Base-by-base conservation (phyloP, 345 rosid species). In the Murraya koenigii region DNA sequence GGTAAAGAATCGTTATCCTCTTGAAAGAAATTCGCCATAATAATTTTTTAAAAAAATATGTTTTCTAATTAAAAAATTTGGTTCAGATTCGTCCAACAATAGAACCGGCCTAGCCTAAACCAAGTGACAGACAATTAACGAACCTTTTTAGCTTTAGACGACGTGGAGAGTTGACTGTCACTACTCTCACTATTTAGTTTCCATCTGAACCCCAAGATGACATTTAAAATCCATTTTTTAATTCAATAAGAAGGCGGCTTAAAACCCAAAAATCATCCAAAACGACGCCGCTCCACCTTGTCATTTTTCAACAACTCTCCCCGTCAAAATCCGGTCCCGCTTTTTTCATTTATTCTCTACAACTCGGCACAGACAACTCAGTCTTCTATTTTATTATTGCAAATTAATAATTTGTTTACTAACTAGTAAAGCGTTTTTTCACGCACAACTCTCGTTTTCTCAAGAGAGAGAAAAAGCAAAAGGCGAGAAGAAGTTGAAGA, bases 161-260 rank as follows among this genome's bases (percentile, higher is more conserved):
- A 75, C 71, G 68, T 79, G 75, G 69, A 60, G 23, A 26, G 30
- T 75, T 64, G 76, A 75, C 72, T 62, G 61, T 64, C 71, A 26
- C 36, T 38, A 75, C 72, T 62, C 52, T 64, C 71, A 26, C 36
- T 38, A 38, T 25, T 35, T 33, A 3, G 38, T 13, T 44, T 44
- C 68, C 35, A 23, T 13, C 15, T 14, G 23, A 23, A 58, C n/a
- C 17, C 67, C 28, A 38, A 38, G 15, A 5, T 22, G 15, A 10
- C 15, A 33, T 32, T 52, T 54, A 52, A 52, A 20, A 71, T 60
- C 39, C 22, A 7, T 25, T 41, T 52, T 62, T 30, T 13, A 22
- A 52, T 39, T 39, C 39, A 39, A 39, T n/a, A 7, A 35, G 13
- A 49, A 28, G 59, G 59, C 77, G 41, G 69, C 38, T 62, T 49